Evolutionary conservation across 352 stramenopile genomes (phyloP).

Genomic region (Phytophthora foliorum): DNA sequence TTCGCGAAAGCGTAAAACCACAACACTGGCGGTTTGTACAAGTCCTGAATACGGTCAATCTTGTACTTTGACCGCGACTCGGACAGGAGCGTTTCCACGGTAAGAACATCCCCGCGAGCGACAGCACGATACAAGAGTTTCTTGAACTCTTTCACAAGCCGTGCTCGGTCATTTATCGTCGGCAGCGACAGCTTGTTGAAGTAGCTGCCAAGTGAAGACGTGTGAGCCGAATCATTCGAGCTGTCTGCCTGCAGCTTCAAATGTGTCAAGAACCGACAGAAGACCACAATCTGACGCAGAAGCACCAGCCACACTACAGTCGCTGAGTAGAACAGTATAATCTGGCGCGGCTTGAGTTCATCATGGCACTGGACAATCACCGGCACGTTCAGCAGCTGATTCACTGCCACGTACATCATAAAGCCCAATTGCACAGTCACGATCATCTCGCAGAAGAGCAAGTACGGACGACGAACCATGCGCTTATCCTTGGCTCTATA

Average conservation of each 20-base stretch:
- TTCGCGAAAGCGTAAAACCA: constrained; percentile 74
- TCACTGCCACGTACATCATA: constrained; percentile 66
- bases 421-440: constrained; percentile 61
- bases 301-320: constrained; percentile 65
- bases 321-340: constrained; percentile 70
- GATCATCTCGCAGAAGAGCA: constrained; percentile 77
- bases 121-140: constrained; percentile 75
- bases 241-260: constrained; percentile 79
- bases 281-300: constrained; percentile 71
- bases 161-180: constrained; percentile 31
- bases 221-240: constrained; percentile 73
- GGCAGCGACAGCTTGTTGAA: constrained; percentile 47
- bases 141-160: constrained; percentile 60
- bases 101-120: constrained; percentile 53
- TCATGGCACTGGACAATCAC: constrained; percentile 59
- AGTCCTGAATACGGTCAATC: constrained; percentile 44
- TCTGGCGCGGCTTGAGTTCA: constrained; percentile 40
- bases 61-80: constrained; percentile 44
- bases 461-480: constrained; percentile 72
- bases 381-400: constrained; percentile 54
- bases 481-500: constrained; percentile 63
- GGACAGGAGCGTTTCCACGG: constrained; percentile 53
- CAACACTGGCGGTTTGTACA: constrained; percentile 61
- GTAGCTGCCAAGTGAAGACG: constrained; percentile 62
- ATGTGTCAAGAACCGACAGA: constrained; percentile 80